Percentiles rank a stretch among this genome's conserved stretches.
Conservation (phyloP, 495 filamentous ascomycete genomes). For the Aspergillus diversus region DNA sequence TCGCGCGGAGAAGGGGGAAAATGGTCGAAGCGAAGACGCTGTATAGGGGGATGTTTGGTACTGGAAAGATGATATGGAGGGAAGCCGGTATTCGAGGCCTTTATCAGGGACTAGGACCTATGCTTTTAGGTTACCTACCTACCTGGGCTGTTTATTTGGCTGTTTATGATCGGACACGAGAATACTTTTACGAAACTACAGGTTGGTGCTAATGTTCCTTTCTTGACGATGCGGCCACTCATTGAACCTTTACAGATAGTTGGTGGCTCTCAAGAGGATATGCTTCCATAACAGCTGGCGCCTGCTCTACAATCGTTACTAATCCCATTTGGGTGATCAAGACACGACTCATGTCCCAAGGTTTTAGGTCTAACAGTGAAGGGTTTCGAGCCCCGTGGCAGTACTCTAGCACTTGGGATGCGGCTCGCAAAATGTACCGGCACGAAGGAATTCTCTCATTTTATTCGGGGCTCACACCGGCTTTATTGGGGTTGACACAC, state of each 20-base stretch:
- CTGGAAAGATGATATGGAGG: constrained; percentile 77
- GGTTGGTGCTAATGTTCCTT: constrained; percentile 51
- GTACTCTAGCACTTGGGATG: constrained; percentile 84
- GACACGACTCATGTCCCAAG: constrained; percentile 94
- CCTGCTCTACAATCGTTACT: constrained; percentile 90
- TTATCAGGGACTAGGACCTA: constrained; percentile 91
- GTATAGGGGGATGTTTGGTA: constrained; percentile 87
- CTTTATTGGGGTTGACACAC: constrained; percentile 88
- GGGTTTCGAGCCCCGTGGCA: constrained; percentile 78
- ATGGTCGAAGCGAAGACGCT: constrained; percentile 53
- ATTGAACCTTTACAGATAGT: constrained; percentile 43
- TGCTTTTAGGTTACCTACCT: constrained; percentile 91
- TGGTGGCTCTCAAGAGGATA: constrained; percentile 65
- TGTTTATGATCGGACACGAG: constrained; percentile 87
- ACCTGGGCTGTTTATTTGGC: constrained; percentile 99
- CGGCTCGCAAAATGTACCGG: constrained; percentile 91
- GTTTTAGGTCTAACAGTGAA: constrained; percentile 50
- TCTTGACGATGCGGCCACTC: constrained; percentile 7
- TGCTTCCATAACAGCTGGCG: constrained; percentile 88
- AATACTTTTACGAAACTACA: constrained; percentile 66
- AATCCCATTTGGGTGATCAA: constrained; percentile 99
- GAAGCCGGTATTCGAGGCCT: constrained; percentile 89
- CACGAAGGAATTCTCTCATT: constrained; percentile 87
- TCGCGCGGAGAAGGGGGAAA: constrained; percentile 54
- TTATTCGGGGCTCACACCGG: constrained; percentile 93